A percentile compares a stretch with the other conserved stretches of the same genome.
Evolutionary conservation across 345 rosid species (phyloP).

Genomic region (Camelina sativa): DNA sequence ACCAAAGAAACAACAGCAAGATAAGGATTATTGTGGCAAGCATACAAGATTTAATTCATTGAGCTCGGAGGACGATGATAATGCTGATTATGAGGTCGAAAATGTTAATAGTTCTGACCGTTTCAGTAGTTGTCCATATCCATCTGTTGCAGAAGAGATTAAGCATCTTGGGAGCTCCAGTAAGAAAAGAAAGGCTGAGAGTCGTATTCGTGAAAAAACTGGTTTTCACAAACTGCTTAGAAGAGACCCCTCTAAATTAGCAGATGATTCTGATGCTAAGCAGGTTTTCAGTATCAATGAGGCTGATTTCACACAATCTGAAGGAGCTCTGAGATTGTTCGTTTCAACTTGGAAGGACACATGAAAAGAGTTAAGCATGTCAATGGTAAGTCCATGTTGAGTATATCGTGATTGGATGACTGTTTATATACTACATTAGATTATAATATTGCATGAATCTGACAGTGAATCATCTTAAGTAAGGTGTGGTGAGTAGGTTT

Average conservation of each 20-base stretch:
- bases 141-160: conserved; percentile 77
- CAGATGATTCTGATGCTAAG: conserved; percentile 39
- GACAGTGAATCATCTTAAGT: conserved; percentile 1
- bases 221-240: conserved; percentile 39
- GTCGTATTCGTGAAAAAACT: conserved; percentile 44
- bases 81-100: conserved; percentile 44
- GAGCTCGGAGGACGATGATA: conserved; percentile 69
- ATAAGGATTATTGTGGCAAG: conserved; percentile 66
- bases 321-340: conserved; percentile 56
- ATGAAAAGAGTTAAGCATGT: conserved; percentile 60
- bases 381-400: conserved; percentile 55
- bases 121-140: conserved; percentile 77
- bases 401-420: conserved; percentile 24
- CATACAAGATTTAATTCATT: conserved; percentile 64
- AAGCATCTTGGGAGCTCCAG: conserved; percentile 63
- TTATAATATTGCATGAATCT: conserved; percentile 21
- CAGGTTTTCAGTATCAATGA: conserved; percentile 41
- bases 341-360: conserved; percentile 82
- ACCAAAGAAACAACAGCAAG: conserved; percentile 52
- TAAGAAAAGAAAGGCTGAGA: conserved; percentile 44
- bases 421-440: conserved; percentile 11
- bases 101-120: conserved; percentile 48
- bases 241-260: conserved; percentile 47
- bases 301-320: conserved; percentile 54
- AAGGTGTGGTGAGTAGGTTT: conserved; percentile 10